A percentile compares a stretch with the other conserved stretches of the same genome.
Evolutionary conservation across 2,329 filamentous ascomycete genomes (phyloP).

Genomic region (Colletotrichum noveboracense): DNA sequence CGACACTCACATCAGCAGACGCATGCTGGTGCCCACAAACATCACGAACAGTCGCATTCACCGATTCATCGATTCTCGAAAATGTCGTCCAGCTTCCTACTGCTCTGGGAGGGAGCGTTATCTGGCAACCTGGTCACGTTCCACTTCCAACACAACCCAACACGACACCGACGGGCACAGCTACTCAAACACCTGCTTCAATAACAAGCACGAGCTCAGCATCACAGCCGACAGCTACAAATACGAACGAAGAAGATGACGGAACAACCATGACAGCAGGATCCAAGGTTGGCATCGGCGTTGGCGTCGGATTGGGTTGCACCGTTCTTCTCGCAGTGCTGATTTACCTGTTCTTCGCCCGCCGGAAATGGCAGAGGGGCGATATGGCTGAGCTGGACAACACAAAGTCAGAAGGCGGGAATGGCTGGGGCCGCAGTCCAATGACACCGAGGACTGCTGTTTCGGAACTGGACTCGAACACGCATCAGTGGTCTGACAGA

Average conservation of each 20-base stretch:
- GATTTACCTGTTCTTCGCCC: slow-evolving; percentile 23
- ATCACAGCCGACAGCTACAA: background rate
- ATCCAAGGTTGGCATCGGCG: slow-evolving; percentile 29
- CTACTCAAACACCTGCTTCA: background rate
- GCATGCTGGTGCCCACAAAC: slow-evolving; percentile 33
- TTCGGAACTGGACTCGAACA: slow-evolving; percentile 24
- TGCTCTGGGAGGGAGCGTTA: slow-evolving; percentile 27
- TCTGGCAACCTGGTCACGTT: slow-evolving; percentile 27
- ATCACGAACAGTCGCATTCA: slow-evolving; percentile 30
- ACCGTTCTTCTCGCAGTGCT: slow-evolving; percentile 24
- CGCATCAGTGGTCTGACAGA: slow-evolving; percentile 26
- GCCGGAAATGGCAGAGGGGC: slow-evolving; percentile 4
- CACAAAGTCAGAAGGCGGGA: background rate
- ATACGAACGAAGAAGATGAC: background rate
- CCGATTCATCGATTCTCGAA: slow-evolving; percentile 26
- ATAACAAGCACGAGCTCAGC: background rate
- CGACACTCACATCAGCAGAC: slow-evolving; percentile 27
- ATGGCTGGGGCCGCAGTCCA: background rate
- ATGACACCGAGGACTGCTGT: background rate
- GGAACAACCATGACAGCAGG: slow-evolving; percentile 23
- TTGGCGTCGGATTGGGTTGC: slow-evolving; percentile 22
- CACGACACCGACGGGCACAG: background rate
- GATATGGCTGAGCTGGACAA: background rate
- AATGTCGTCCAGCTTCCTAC: slow-evolving; percentile 32
- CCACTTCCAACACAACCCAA: slow-evolving; percentile 19